These are phyloP conservation scores for Curvularia hawaiiensis DNA, from an alignment of 2,329 filamentous ascomycete species.

Conservation along the genomic window DNA sequence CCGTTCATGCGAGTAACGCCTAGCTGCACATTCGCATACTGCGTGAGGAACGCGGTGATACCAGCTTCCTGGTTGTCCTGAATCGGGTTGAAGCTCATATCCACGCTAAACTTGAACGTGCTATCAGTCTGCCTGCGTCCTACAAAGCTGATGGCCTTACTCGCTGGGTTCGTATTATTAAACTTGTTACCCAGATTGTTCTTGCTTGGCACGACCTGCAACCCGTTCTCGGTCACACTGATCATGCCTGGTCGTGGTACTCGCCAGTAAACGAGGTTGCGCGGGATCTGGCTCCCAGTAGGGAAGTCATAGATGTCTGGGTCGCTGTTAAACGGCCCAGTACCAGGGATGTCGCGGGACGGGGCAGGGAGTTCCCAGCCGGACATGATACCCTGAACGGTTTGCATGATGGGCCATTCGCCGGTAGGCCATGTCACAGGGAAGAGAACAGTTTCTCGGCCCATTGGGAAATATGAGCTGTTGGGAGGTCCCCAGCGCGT, in stretches of 20 bases:
- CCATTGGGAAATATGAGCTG: slow-evolving; percentile 27
- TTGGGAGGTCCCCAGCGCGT: slow-evolving; percentile 23
- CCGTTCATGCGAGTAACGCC: slow-evolving; percentile 29
- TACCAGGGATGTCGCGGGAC: slow-evolving; percentile 44
- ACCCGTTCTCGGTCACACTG: slow-evolving; percentile 12
- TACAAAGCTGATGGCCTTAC: slow-evolving; percentile 57
- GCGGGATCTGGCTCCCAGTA: slow-evolving; percentile 51
- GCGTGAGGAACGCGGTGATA: slow-evolving; percentile 58
- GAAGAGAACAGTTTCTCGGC: slow-evolving; percentile 33
- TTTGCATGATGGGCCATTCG: slow-evolving; percentile 53
- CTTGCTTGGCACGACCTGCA: slow-evolving; percentile 50
- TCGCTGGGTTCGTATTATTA: slow-evolving; percentile 52
- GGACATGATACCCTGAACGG: slow-evolving; percentile 52
- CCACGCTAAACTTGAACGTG: slow-evolving; percentile 57
- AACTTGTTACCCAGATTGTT: slow-evolving; percentile 58
- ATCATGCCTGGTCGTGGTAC: slow-evolving; percentile 5
- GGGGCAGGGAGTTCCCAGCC: slow-evolving; percentile 48
- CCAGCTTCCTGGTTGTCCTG: slow-evolving; percentile 56
- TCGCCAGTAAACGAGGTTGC: slow-evolving; percentile 60
- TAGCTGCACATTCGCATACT: slow-evolving; percentile 59
- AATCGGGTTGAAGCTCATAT: slow-evolving; percentile 47
- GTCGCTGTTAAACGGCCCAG: slow-evolving; percentile 47
- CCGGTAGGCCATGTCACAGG: slow-evolving; percentile 33
- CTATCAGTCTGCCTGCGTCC: slow-evolving; percentile 59
- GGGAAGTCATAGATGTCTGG: slow-evolving; percentile 55